phyloP scores from a whole-genome alignment of 164 flowering plant species.

The Brasenia schreberi region DNA sequence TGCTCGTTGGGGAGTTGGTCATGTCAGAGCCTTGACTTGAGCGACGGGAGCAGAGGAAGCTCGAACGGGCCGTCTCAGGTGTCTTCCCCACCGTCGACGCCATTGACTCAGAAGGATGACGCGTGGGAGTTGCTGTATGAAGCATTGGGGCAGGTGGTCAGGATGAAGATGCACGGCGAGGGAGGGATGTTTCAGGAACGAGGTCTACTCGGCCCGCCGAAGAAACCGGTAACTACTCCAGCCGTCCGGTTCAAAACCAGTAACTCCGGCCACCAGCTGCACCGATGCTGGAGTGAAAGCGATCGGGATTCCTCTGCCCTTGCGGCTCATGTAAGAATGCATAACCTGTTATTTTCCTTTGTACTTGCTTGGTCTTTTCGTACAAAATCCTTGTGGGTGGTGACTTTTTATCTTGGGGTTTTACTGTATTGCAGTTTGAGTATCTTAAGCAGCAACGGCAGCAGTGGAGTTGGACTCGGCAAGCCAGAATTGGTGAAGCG shows the following conservation, averaged over 20 bases:
- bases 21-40: slow-evolving; percentile 17
- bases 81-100: slow-evolving; percentile 29
- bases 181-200: slow-evolving; percentile 3
- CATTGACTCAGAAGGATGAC: slow-evolving; percentile 9
- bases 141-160: slow-evolving; percentile 56
- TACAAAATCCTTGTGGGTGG: background rate
- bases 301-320: background rate
- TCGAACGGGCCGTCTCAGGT: slow-evolving; percentile 27
- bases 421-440: slow-evolving; percentile 24
- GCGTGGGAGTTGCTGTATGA: slow-evolving; percentile 53
- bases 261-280: background rate
- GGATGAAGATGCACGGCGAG: slow-evolving; percentile 33
- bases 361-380: background rate
- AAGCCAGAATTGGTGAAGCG: slow-evolving; percentile 3
- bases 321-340: background rate
- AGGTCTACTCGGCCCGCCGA: slow-evolving; percentile 23
- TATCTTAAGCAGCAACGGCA: slow-evolving; percentile 36
- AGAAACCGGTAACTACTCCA: slow-evolving; percentile 8
- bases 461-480: slow-evolving; percentile 10
- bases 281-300: background rate
- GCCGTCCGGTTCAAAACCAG: background rate
- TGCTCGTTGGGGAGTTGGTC: slow-evolving; percentile 10
- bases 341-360: background rate
- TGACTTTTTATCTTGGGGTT: background rate
- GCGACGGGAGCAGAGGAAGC: slow-evolving; percentile 26